Evolutionary conservation across 495 filamentous ascomycete species (phyloP).

Genomic region (Elaphomyces granulatus): DNA sequence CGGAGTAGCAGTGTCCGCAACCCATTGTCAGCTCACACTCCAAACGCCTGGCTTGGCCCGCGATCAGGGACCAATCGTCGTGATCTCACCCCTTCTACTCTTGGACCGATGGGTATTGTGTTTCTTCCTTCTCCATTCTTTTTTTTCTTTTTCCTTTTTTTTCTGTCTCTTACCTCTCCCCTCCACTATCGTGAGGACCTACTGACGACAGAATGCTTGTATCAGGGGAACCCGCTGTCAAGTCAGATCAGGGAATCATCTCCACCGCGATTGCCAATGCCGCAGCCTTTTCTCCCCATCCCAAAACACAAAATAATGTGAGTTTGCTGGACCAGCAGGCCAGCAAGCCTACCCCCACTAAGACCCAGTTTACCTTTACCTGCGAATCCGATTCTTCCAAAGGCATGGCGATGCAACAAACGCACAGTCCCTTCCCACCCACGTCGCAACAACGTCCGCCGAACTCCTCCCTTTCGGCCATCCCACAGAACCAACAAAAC

Average conservation of each 20-base stretch:
- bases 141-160: too few relatives aligned
- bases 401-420: conserved; percentile 41
- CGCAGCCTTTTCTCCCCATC: conserved; percentile 47
- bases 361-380: conserved; percentile 84
- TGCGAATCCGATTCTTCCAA: conserved; percentile 63
- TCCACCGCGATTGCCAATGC: conserved; percentile 81
- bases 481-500: conserved; percentile 21
- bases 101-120: conserved; percentile 26
- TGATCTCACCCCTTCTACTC: conserved; percentile 27
- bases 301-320: conserved; percentile 53
- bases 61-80: conserved; percentile 22
- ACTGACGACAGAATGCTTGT: too few relatives aligned
- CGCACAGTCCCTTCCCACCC: conserved; percentile 21
- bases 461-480: conserved; percentile 16
- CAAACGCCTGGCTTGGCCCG: conserved; percentile 22
- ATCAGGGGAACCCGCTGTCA: conserved; percentile 20
- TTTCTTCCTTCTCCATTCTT: too few relatives aligned
- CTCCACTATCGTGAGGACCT: not conserved
- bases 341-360: conserved; percentile 43
- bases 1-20: conserved; percentile 44
- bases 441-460: conserved; percentile 21
- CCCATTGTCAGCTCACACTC: conserved; percentile 39
- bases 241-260: conserved; percentile 61
- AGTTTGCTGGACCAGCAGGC: conserved; percentile 62
- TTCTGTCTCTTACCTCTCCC: not conserved